Evolutionary conservation across 192 early-diverging fungal species (phyloP).

Genomic region (Tieghemiomyces parasiticus): DNA sequence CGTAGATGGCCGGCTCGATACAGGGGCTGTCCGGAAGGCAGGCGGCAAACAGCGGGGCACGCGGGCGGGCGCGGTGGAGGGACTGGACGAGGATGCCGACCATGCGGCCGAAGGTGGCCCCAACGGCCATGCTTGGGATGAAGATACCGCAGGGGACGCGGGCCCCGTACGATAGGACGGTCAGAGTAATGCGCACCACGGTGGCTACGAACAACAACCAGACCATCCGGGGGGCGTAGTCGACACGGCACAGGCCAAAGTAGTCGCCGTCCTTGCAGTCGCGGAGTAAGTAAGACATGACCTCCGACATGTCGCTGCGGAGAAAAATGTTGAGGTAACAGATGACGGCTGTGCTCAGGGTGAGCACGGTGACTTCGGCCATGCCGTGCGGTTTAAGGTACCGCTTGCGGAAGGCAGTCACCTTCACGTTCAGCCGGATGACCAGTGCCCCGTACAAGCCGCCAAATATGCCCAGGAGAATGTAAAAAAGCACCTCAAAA

Average conservation of each 20-base stretch:
- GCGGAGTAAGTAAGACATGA: conserved; percentile 52
- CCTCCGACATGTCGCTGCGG: conserved; percentile 78
- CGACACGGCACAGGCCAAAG: conserved; percentile 37
- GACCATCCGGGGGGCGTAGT: conserved; percentile 20
- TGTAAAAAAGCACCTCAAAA: conserved; percentile 76
- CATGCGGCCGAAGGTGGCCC: conserved; percentile 80
- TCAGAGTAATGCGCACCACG: conserved; percentile 31
- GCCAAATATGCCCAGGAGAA: conserved; percentile 67
- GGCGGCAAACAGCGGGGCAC: conserved; percentile 49
- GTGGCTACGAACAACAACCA: conserved; percentile 37
- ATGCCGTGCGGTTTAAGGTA: conserved; percentile 50
- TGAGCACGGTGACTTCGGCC: conserved; percentile 43
- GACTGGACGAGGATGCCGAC: conserved; percentile 70
- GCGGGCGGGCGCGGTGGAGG: conserved; percentile 43
- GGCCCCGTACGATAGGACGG: conserved; percentile 48
- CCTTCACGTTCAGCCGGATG: conserved; percentile 52
- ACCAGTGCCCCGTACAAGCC: conserved; percentile 69
- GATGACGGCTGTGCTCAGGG: conserved; percentile 44
- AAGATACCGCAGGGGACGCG: conserved; percentile 81
- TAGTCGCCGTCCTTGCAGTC: conserved; percentile 56
- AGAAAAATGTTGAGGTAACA: conserved; percentile 58
- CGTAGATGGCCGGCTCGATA: conserved; percentile 90
- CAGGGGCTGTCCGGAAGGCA: conserved; percentile 70
- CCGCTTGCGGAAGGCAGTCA: conserved; percentile 52
- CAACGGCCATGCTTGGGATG: conserved; percentile 90